Evolutionary conservation across 805 yeast genomes (phyloP), one percentile per base, ranked within the genome.

Genomic region (Saturnispora silvae): DNA sequence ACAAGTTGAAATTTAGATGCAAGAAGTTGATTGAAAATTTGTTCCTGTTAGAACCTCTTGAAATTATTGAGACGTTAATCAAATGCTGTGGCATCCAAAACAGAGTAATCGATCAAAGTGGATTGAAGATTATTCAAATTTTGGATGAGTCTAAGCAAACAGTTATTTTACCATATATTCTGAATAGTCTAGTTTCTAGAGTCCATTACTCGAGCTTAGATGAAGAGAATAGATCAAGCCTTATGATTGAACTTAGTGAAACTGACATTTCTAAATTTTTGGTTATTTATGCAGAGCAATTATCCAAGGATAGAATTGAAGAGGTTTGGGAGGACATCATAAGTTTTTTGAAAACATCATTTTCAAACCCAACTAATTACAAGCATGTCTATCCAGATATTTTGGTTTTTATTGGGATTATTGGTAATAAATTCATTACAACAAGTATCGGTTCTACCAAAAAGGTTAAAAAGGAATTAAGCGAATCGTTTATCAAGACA

Each of bases 121-220:
- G 43, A 13, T 23, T 47, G 47, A 80, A 77, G 45, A 50, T 83
- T 2, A 55, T 83, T n/a, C 85, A 82, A 53, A 77, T 81, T 2
- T 59, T 87, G 34, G 96, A 87, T 57, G 89, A 92, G 1, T 81
- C 94, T 6, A 72, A 82, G 45, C 81, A 94, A 0, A 81, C 76
- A 40, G 49, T 72, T 4, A 81, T 94, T 0, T 60, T 85, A 11
- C 87, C 94, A 0, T 68, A 72, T 46, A 59, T 86, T 4, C 63
- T 83, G 45, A 65, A 71, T 40, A 63, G 82, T 0, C 63, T 80
- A 23, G 51, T 57, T 17, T 60, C 74, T 8, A 60, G 80, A 41
- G 61, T 72, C 8, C 63, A 61, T 41, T 55, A 56, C 1, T 34
- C 52, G 2, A 40, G 53, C 15, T 36, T 52, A 13, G 56, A 50